phyloP scores from a whole-genome alignment of 2,329 filamentous ascomycete genomes.

The Lachnellula suecica region DNA sequence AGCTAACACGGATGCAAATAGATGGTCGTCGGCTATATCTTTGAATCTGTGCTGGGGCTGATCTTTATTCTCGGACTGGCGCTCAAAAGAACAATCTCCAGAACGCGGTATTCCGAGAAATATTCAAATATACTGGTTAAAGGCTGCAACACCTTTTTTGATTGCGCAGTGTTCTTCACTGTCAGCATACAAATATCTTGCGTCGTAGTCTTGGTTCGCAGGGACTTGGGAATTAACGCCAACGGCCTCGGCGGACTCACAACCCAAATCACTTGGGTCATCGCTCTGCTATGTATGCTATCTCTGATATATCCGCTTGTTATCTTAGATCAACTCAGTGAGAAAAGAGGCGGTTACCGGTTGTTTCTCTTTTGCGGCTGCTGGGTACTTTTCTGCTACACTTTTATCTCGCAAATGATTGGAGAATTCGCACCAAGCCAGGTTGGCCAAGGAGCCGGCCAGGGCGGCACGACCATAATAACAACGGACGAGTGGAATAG shows the following conservation, averaged over 20 bases:
- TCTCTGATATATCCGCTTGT: slow-evolving; percentile 6
- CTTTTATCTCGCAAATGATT: slow-evolving; percentile 17
- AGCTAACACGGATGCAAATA: slow-evolving; percentile 1
- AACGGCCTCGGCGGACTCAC: slow-evolving; percentile 14
- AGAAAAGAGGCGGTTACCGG: slow-evolving; percentile 6
- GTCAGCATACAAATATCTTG: slow-evolving; percentile 13
- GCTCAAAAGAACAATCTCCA: background rate
- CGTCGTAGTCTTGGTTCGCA: slow-evolving; percentile 8
- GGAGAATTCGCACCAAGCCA: slow-evolving; percentile 10
- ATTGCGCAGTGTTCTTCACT: slow-evolving; percentile 11
- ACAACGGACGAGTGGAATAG: slow-evolving; percentile 8
- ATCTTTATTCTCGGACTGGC: slow-evolving; percentile 3
- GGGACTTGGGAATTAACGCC: slow-evolving; percentile 12
- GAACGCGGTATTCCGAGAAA: background rate
- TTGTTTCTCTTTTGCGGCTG: slow-evolving; percentile 12
- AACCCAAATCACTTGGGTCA: slow-evolving; percentile 15
- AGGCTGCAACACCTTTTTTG: slow-evolving; percentile 3
- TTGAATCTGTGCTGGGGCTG: slow-evolving; percentile 7
- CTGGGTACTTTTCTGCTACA: slow-evolving; percentile 17
- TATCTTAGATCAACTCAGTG: background rate
- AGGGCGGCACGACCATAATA: slow-evolving; percentile 7
- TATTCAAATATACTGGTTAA: background rate
- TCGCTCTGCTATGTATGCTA: slow-evolving; percentile 11
- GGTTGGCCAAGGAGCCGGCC: slow-evolving; percentile 5
- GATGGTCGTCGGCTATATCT: slow-evolving; percentile 14